phyloP scores from a whole-genome alignment of 2,329 filamentous ascomycete species.

The Fusarium anthophilum region DNA sequence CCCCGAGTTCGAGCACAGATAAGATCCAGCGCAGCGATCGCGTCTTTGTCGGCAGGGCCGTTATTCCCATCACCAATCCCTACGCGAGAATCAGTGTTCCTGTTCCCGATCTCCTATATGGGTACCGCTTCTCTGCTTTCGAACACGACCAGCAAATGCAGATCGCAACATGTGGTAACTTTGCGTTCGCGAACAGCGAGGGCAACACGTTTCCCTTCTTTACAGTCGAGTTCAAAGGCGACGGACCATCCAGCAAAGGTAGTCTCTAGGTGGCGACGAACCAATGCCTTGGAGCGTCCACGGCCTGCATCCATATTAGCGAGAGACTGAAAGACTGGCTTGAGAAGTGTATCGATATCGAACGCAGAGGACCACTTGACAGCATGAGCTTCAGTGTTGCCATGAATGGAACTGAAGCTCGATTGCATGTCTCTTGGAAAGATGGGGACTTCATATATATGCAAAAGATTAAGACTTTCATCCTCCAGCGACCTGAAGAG shows the following conservation, averaged over 20 bases:
- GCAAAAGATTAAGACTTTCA: constrained; percentile 39
- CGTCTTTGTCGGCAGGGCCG: background rate
- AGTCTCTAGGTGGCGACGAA: constrained; percentile 46
- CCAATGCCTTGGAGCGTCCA: constrained; percentile 46
- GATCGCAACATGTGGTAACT: background rate
- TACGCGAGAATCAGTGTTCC: background rate
- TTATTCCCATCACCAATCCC: background rate
- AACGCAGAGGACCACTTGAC: constrained; percentile 34
- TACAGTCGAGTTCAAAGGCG: background rate
- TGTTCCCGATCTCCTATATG: constrained; percentile 1
- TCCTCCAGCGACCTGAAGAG: constrained; percentile 42
- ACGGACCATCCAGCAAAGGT: constrained; percentile 11
- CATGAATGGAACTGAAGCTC: constrained; percentile 47
- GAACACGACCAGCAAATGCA: background rate
- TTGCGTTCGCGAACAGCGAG: background rate
- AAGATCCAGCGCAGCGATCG: background rate
- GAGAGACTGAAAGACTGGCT: background rate
- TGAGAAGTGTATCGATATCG: too few relatives aligned
- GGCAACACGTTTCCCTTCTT: background rate
- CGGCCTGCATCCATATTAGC: constrained; percentile 46
- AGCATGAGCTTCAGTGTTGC: constrained; percentile 37
- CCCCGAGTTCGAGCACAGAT: background rate
- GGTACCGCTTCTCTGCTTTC: background rate
- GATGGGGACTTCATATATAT: background rate
- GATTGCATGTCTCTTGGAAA: constrained; percentile 49